A percentile compares a stretch with the other conserved stretches of the same genome.
These are phyloP conservation scores for Suhomyces pyralidae DNA, from an alignment of 805 yeast species.

Conservation along the genomic window DNA sequence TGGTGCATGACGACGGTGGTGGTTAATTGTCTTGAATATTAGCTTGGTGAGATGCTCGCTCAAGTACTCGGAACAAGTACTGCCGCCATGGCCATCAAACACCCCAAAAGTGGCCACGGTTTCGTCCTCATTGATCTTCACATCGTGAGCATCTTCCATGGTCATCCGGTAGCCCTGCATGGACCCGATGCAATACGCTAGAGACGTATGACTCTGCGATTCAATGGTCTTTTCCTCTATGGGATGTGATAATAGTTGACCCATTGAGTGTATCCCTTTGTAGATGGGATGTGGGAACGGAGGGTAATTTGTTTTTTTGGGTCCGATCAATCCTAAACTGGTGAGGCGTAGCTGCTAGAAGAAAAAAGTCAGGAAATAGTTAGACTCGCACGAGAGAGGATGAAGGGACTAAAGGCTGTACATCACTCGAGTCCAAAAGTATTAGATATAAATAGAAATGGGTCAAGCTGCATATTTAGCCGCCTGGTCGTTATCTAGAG, in stretches of 20 bases:
- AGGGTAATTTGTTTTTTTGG: not conserved
- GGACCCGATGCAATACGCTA: slow-evolving; percentile 63
- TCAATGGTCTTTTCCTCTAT: slow-evolving; percentile 64
- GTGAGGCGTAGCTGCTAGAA: not conserved
- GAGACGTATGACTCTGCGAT: slow-evolving; percentile 40
- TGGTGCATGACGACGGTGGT: not conserved
- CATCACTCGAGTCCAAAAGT: not conserved
- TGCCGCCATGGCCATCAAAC: slow-evolving; percentile 84
- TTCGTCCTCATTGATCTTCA: slow-evolving; percentile 44
- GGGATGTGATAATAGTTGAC: slow-evolving; percentile 72
- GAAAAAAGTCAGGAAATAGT: not conserved
- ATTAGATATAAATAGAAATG: not conserved
- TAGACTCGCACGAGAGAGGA: not conserved
- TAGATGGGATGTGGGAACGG: not conserved
- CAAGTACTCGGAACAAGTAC: slow-evolving; percentile 54
- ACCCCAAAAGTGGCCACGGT: slow-evolving; percentile 58
- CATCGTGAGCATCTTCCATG: slow-evolving; percentile 74
- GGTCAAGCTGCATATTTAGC: not conserved
- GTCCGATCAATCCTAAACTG: not conserved
- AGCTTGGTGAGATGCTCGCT: slow-evolving; percentile 39
- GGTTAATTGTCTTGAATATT: slow-evolving; percentile 30
- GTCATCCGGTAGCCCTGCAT: slow-evolving; percentile 76
- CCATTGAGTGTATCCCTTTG: slow-evolving; percentile 43
- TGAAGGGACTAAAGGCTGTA: not conserved
- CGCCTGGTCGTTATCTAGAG: not conserved